phyloP scores from a whole-genome alignment of 2,329 filamentous ascomycete species.

The Curvularia spicifera region DNA sequence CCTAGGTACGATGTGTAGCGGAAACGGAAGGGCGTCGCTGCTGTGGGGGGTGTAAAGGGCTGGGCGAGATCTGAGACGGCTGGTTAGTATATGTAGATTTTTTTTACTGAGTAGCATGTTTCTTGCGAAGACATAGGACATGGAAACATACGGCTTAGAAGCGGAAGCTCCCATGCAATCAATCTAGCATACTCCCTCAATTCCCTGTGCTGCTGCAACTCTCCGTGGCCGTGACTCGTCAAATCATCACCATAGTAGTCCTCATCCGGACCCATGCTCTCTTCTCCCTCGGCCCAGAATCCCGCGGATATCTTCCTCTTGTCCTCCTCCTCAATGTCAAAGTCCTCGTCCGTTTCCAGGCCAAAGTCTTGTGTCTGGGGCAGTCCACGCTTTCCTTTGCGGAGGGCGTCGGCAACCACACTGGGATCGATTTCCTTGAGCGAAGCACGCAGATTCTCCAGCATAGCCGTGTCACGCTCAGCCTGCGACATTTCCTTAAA shows the following conservation, averaged over 20 bases:
- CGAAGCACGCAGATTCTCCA: conserved; percentile 31
- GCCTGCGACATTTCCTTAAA: conserved; percentile 18
- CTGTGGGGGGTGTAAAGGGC: conserved; percentile 75
- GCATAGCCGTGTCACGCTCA: conserved; percentile 26
- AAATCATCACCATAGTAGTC: conserved; percentile 84
- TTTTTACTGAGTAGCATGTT: background rate
- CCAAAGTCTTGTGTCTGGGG: conserved; percentile 24
- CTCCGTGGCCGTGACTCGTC: conserved; percentile 78
- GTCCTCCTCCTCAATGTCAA: conserved; percentile 28
- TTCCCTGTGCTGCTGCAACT: conserved; percentile 88
- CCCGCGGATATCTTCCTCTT: conserved; percentile 25
- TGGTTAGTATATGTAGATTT: background rate
- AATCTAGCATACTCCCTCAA: conserved; percentile 86
- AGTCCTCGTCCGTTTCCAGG: conserved; percentile 36
- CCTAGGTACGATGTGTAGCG: conserved; percentile 97
- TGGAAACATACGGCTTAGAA: conserved; percentile 75
- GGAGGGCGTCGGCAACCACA: conserved; percentile 29
- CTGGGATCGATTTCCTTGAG: conserved; percentile 36
- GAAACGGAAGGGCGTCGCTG: conserved; percentile 80
- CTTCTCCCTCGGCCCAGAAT: conserved; percentile 50
- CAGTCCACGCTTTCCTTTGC: conserved; percentile 34
- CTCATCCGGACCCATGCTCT: conserved; percentile 62
- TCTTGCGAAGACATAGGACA: background rate
- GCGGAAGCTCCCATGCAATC: conserved; percentile 93
- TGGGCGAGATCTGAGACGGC: conserved; percentile 73